Evolutionary conservation across 306 rosid species (phyloP).

Genomic region (Astragalus glycyphyllos): DNA sequence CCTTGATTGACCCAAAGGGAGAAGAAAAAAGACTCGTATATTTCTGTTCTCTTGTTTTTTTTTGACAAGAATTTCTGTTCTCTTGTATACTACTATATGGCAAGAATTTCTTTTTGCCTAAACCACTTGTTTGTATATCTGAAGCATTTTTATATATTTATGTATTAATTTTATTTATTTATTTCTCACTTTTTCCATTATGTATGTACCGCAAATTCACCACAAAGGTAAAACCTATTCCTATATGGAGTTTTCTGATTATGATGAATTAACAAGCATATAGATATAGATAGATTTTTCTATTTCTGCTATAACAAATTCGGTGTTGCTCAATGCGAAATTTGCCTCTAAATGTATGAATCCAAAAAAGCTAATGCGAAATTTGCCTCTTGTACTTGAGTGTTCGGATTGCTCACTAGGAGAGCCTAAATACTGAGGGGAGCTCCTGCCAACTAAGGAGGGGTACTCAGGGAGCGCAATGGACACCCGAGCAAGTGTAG

Average conservation of each 20-base stretch:
- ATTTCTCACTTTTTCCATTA: not conserved
- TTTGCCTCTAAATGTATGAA: no score
- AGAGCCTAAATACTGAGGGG: no score
- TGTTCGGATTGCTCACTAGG: no score
- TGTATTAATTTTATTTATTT: not conserved
- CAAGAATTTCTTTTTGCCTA: slow-evolving; percentile 37
- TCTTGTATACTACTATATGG: no score
- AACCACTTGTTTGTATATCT: slow-evolving; percentile 9
- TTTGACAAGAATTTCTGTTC: no score
- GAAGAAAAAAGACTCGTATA: not conserved
- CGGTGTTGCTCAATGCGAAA: no score
- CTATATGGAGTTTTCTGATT: not conserved
- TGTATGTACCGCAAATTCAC: slow-evolving; percentile 9
- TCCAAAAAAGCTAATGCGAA: no score
- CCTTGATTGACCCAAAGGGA: slow-evolving; percentile 51
- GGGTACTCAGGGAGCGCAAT: no score
- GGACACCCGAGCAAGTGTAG: no score
- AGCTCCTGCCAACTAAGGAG: no score
- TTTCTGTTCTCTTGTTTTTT: slow-evolving; percentile 10
- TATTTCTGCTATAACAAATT: no score
- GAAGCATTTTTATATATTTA: not conserved
- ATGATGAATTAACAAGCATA: not conserved
- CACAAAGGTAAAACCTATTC: not conserved
- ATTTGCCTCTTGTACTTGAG: no score
- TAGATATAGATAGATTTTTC: not conserved